Evolutionary conservation across 208 protist species (phyloP).

Genomic region (Wallacemonas collosoma): DNA sequence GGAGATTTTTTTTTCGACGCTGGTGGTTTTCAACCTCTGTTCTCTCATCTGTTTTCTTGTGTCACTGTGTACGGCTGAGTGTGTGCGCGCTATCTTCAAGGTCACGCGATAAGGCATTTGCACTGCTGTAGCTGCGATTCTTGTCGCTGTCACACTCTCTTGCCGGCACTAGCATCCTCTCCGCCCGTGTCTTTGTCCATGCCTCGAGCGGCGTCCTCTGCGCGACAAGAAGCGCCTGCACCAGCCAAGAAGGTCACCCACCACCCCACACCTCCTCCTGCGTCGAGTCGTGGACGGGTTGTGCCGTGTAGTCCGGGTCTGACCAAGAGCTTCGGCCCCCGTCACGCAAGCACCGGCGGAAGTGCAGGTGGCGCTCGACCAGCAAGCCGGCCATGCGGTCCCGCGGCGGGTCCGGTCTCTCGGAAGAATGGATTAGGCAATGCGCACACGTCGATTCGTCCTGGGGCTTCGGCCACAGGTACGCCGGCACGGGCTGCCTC

Average conservation of each 20-base stretch:
- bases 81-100: too few relatives aligned
- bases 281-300: not conserved
- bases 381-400: too few relatives aligned
- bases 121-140: too few relatives aligned
- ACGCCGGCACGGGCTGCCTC: not conserved
- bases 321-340: not conserved
- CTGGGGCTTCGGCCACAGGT: not conserved
- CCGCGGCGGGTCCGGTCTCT: too few relatives aligned
- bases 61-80: too few relatives aligned
- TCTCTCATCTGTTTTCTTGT: too few relatives aligned
- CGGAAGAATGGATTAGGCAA: too few relatives aligned
- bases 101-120: too few relatives aligned
- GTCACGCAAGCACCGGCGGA: not conserved
- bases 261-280: not conserved
- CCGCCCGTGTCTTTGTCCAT: constrained; percentile 15
- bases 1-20: too few relatives aligned
- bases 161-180: not conserved
- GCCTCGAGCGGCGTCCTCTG: constrained; percentile 19
- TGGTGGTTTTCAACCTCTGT: too few relatives aligned
- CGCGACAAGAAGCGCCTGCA: not conserved
- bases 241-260: not conserved
- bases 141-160: too few relatives aligned
- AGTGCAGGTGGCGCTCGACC: not conserved
- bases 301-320: constrained; percentile 19
- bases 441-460: too few relatives aligned